Percentiles rank a stretch among this genome's conserved stretches.
These are phyloP conservation scores for Gossypium stocksii DNA, from an alignment of 345 rosid species.

Conservation along the genomic window DNA sequence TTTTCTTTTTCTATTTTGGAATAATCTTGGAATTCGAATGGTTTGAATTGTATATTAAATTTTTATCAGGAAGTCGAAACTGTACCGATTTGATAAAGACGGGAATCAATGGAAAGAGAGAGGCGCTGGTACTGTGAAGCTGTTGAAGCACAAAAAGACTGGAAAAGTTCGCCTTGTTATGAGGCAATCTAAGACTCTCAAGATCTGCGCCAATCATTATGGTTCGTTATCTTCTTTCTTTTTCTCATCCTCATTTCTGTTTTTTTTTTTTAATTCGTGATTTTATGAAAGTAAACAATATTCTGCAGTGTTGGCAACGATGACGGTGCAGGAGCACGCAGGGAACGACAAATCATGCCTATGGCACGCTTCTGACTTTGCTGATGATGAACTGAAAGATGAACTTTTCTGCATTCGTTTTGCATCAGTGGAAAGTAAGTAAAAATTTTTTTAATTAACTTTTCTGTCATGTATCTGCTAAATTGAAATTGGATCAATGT, in stretches of 20 bases:
- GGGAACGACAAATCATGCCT: conserved; percentile 76
- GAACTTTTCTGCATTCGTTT: conserved; percentile 77
- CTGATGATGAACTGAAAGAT: conserved; percentile 66
- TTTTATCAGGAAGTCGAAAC: conserved; percentile 65
- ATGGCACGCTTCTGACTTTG: conserved; percentile 62
- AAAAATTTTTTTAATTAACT: background rate
- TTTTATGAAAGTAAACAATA: background rate
- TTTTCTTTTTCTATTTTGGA: background rate
- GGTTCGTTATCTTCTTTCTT: conserved; percentile 34
- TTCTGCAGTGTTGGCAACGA: conserved; percentile 41
- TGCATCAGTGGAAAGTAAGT: conserved; percentile 62
- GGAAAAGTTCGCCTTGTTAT: conserved; percentile 84
- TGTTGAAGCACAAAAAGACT: conserved; percentile 70
- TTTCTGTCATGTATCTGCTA: background rate
- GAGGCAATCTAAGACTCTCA: conserved; percentile 91
- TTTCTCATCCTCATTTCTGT: background rate
- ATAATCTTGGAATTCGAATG: background rate
- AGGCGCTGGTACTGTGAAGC: conserved; percentile 81
- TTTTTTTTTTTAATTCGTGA: background rate
- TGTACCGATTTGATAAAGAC: conserved; percentile 79
- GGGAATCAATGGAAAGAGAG: conserved; percentile 31
- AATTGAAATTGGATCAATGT: background rate
- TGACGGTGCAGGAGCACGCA: conserved; percentile 59
- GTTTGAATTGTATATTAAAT: background rate
- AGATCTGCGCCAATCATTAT: conserved; percentile 96